phyloP scores from a whole-genome alignment of 192 early-diverging fungal species.

The Umbelopsis ramanniana region DNA sequence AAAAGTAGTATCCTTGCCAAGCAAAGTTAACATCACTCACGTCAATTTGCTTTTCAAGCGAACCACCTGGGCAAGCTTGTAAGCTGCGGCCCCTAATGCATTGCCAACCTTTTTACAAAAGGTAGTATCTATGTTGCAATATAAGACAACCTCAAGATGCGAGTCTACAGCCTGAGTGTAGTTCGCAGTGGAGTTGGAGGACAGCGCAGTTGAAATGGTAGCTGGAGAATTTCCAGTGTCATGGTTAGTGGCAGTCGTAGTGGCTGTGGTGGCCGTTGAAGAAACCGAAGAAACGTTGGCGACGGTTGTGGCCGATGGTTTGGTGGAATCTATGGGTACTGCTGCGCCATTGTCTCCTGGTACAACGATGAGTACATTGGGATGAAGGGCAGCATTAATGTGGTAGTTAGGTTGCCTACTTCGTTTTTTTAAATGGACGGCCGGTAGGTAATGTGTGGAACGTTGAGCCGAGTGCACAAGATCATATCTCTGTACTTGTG shows the following conservation, averaged over 20 bases:
- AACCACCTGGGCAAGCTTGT: slow-evolving; percentile 33
- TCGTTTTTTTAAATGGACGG: not conserved
- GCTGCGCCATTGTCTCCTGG: not conserved
- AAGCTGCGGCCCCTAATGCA: slow-evolving; percentile 30
- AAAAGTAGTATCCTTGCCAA: not conserved
- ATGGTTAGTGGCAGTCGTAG: not conserved
- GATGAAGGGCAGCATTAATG: not conserved
- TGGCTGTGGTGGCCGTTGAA: not conserved
- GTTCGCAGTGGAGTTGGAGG: slow-evolving; percentile 3
- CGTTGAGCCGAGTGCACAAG: slow-evolving; percentile 7
- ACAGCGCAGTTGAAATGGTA: slow-evolving; percentile 9
- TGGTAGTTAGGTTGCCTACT: not conserved
- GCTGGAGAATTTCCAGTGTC: slow-evolving; percentile 15
- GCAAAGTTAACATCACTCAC: slow-evolving; percentile 21
- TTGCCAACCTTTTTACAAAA: slow-evolving; percentile 34
- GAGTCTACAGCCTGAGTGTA: not conserved
- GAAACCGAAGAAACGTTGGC: not conserved
- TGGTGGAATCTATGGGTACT: not conserved
- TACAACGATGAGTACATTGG: not conserved
- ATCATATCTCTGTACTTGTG: not conserved
- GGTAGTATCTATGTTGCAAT: slow-evolving; percentile 27
- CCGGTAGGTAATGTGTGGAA: not conserved
- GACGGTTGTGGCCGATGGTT: not conserved
- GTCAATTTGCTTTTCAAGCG: slow-evolving; percentile 30
- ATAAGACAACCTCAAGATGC: not conserved